phyloP scores from a whole-genome alignment of 148 eudicot species.

The Rhododendron williamsianum region DNA sequence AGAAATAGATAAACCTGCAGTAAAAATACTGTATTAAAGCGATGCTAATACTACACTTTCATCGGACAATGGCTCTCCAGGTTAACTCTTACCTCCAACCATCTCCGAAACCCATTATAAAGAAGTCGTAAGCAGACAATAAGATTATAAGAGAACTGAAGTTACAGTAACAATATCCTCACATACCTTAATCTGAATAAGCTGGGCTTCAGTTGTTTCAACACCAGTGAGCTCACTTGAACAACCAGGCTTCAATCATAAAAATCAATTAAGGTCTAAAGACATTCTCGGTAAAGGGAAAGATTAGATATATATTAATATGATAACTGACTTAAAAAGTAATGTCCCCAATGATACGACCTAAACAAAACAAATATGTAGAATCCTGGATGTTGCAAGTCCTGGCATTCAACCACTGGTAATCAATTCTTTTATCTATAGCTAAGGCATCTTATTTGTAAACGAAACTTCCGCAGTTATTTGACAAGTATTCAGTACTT shows the following conservation, averaged over 20 bases:
- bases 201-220: constrained; percentile 66
- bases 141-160: not conserved
- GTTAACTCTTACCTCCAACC: not conserved
- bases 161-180: not conserved
- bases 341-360: not conserved
- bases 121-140: not conserved
- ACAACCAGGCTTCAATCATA: constrained; percentile 81
- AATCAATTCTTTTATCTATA: not conserved
- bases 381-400: not conserved
- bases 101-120: not conserved
- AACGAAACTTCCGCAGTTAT: not conserved
- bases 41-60: not conserved
- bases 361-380: not conserved
- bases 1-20: not conserved
- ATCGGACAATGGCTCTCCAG: not conserved
- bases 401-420: not conserved
- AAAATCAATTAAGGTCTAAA: constrained; percentile 5
- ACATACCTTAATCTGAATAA: constrained; percentile 71
- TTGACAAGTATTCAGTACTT: not conserved
- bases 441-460: not conserved
- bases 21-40: not conserved
- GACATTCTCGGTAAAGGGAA: not conserved
- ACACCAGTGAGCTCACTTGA: constrained; percentile 74
- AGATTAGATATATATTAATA: not conserved
- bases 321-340: not conserved